Conservation (phyloP, 257 asterid species). For the Lycium ferocissimum region DNA sequence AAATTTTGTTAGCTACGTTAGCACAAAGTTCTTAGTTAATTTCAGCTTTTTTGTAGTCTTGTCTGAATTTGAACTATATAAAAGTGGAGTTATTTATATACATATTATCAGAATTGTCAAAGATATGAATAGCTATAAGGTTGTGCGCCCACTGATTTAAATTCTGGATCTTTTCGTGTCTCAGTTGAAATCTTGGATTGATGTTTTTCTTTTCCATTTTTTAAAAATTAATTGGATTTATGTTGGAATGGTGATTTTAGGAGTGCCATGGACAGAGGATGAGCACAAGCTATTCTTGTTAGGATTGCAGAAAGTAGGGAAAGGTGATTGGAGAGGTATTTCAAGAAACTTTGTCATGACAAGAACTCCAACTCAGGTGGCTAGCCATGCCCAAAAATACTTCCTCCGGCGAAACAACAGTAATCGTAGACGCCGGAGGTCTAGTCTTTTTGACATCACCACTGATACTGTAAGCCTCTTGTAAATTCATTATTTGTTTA, state of each 20-base stretch:
- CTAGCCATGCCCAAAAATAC: slow-evolving; percentile 98
- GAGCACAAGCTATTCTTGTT: slow-evolving; percentile 83
- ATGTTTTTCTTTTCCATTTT: background rate
- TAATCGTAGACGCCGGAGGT: slow-evolving; percentile 89
- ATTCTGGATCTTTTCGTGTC: background rate
- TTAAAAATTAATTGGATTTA: background rate
- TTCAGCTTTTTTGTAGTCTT: too few relatives aligned
- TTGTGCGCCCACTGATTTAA: background rate
- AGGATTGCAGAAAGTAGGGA: slow-evolving; percentile 93
- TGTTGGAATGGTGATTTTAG: slow-evolving; percentile 39
- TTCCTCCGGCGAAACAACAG: slow-evolving; percentile 86
- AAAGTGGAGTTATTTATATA: background rate
- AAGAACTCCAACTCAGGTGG: slow-evolving; percentile 96
- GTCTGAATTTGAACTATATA: background rate
- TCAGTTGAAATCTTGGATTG: background rate
- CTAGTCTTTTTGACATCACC: slow-evolving; percentile 95
- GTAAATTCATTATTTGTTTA: background rate
- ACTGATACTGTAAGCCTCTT: slow-evolving; percentile 61
- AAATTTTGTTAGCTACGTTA: too few relatives aligned
- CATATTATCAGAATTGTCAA: background rate
- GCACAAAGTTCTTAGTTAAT: too few relatives aligned
- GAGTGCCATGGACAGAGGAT: slow-evolving; percentile 98
- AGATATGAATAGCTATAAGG: background rate
- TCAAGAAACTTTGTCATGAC: slow-evolving; percentile 91
- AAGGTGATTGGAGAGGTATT: slow-evolving; percentile 99